A percentile compares a stretch with the other conserved stretches of the same genome.
phyloP scores from a whole-genome alignment of 176 grass and related monocot species.

The Avena atlantica region DNA sequence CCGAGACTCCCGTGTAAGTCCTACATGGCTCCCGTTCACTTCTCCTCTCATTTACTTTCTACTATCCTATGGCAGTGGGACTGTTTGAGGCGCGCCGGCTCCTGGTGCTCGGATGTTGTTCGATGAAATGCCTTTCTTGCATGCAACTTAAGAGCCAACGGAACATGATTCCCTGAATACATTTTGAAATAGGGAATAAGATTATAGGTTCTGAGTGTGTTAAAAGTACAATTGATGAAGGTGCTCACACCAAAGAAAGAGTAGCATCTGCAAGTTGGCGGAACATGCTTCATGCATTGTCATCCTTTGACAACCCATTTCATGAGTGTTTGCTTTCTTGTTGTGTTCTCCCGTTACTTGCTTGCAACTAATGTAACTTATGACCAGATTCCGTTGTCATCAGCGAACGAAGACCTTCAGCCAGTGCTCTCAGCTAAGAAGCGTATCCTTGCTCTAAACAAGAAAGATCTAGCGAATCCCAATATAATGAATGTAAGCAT shows the following conservation, averaged over 20 bases:
- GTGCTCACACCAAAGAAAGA: neutral
- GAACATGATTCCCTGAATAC: neutral
- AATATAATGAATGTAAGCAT: conserved; percentile 91
- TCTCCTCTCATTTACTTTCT: no score
- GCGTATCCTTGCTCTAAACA: conserved; percentile 89
- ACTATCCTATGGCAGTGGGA: no score
- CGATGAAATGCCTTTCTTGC: conserved; percentile 32
- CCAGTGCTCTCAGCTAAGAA: conserved; percentile 69
- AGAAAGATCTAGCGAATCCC: conserved; percentile 95
- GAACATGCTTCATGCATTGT: neutral
- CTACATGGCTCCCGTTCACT: neutral
- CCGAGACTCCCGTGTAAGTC: conserved; percentile 85
- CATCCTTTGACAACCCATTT: neutral
- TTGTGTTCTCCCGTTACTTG: neutral
- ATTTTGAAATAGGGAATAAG: neutral
- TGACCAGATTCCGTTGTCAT: conserved; percentile 86
- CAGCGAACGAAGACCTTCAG: conserved; percentile 84
- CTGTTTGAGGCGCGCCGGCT: neutral
- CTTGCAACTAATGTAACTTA: conserved; percentile 49
- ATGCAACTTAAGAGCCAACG: neutral
- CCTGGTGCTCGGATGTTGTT: conserved; percentile 1
- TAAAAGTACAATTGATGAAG: no score
- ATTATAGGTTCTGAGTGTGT: neutral
- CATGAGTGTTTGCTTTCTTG: neutral
- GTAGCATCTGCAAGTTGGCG: neutral